A percentile compares a stretch with the other conserved stretches of the same genome.
Conservation (phyloP, 2,329 filamentous ascomycete species). For the Fusarium ramigenum region DNA sequence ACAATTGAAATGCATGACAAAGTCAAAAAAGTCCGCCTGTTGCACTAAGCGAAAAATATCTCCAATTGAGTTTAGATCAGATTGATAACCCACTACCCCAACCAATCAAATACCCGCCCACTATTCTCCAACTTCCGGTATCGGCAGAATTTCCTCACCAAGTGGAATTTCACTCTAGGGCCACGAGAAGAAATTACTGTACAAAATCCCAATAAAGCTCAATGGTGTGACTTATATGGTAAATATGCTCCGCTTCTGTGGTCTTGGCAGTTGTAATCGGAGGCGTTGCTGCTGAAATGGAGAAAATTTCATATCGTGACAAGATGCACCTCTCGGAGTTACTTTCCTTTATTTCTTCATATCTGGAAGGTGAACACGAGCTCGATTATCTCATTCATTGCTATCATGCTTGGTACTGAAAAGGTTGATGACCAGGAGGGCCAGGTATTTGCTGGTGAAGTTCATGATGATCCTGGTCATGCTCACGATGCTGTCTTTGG, state of each 20-base stretch:
- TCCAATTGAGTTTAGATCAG: background rate
- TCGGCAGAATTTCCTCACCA: background rate
- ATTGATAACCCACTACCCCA: background rate
- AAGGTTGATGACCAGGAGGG: conserved; percentile 9
- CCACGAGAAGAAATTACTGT: background rate
- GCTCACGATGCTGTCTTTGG: conserved; percentile 40
- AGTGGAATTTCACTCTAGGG: background rate
- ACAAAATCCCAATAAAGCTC: background rate
- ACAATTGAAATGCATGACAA: background rate
- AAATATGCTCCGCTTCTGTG: background rate
- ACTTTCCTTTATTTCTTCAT: background rate
- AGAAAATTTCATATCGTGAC: background rate
- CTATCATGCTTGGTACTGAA: background rate
- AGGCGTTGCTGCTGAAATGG: background rate
- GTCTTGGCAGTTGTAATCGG: conserved; percentile 1
- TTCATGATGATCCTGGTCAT: background rate
- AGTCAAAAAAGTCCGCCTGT: background rate
- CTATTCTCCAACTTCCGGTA: conserved; percentile 6
- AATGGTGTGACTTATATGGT: background rate
- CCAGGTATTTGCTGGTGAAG: background rate
- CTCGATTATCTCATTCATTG: background rate
- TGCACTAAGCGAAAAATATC: background rate
- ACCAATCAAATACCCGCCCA: background rate
- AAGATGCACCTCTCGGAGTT: background rate
- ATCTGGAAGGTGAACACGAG: background rate